A percentile compares a stretch with the other conserved stretches of the same genome.
phyloP scores from a whole-genome alignment of 805 yeast species.

The Candida michaelii region DNA sequence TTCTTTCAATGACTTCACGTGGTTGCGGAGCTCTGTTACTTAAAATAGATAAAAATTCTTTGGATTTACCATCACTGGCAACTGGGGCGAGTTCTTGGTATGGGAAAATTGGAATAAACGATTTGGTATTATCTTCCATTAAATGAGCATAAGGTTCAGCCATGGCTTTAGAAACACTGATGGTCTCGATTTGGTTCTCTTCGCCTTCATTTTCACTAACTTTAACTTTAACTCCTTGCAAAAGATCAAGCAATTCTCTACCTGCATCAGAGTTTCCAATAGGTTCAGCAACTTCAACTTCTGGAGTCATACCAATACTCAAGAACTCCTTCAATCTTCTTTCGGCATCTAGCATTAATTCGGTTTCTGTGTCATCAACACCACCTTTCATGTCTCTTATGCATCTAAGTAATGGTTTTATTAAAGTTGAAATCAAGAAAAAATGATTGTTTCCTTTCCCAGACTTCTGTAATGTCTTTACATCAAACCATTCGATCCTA shows the following conservation, averaged over 20 bases:
- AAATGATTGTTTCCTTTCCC: slow-evolving; percentile 37
- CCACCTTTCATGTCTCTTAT: slow-evolving; percentile 50
- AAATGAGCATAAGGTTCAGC: slow-evolving; percentile 18
- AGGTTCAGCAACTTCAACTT: background rate
- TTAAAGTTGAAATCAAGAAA: slow-evolving; percentile 48
- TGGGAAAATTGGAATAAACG: slow-evolving; percentile 26
- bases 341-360: slow-evolving; percentile 64
- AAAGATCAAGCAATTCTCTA: slow-evolving; percentile 67
- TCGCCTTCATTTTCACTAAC: slow-evolving; percentile 6
- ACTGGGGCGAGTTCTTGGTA: slow-evolving; percentile 21
- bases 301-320: slow-evolving; percentile 48
- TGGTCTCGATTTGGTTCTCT: slow-evolving; percentile 5
- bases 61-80: slow-evolving; percentile 28
- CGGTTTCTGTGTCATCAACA: slow-evolving; percentile 42
- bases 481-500: slow-evolving; percentile 74
- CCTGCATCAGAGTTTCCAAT: slow-evolving; percentile 57
- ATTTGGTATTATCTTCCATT: slow-evolving; percentile 17
- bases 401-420: slow-evolving; percentile 55
- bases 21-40: slow-evolving; percentile 21
- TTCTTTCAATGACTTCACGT: slow-evolving; percentile 3
- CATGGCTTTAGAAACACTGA: slow-evolving; percentile 18
- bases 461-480: slow-evolving; percentile 45
- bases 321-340: slow-evolving; percentile 60
- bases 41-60: slow-evolving; percentile 45
- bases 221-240: slow-evolving; percentile 36